Evolutionary conservation across 192 early-diverging fungal genomes (phyloP), one percentile per base, ranked within the genome.

Genomic region (Pilobolus umbonatus): DNA sequence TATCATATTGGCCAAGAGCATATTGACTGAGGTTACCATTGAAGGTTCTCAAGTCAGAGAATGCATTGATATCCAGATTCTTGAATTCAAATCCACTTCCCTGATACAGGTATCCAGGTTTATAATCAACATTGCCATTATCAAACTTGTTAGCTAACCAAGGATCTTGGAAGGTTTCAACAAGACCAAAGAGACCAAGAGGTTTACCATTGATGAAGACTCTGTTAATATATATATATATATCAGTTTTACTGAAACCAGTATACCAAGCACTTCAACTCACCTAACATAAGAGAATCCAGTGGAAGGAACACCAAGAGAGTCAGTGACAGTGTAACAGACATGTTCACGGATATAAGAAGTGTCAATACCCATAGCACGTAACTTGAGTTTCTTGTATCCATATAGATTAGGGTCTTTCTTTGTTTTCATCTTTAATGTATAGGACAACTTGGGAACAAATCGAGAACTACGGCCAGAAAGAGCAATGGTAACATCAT

Each of bases 111-210:
- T 29, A 52, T 0, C 31, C 56, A 61, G 21, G 52, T 66, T 34
- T 25, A 60, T 28, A 67, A 38, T 36, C 43, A 30, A 30, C 64
- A 64, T 59, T 55, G 36, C 62, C 71, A 57, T 7, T 57, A 60
- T 29, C 65, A 61, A 26, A 61, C 17, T 32, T 43, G 54, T 15
- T 62, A 55, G 32, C 62, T 64, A 44, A 26, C 65, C 66, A 73
- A 54, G 71, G 65, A 17, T 67, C 62, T 57, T 66, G 65, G 38
- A 73, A 73, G 42, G 66, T 73, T 54, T 55, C 57, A 1, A 68
- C 53, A 21, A 49, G 22, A 24, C 60, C 60, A 32, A 30, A 57
- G 19, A 57, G 31, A 21, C 55, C 55, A 44, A 57, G n/a, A 6
- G 55, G 55, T 31, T 19, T 26, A 4, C 30, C 21, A 25, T 57